Evolutionary conservation across 345 rosid species (phyloP).

Genomic region (Gossypium arboreum): DNA sequence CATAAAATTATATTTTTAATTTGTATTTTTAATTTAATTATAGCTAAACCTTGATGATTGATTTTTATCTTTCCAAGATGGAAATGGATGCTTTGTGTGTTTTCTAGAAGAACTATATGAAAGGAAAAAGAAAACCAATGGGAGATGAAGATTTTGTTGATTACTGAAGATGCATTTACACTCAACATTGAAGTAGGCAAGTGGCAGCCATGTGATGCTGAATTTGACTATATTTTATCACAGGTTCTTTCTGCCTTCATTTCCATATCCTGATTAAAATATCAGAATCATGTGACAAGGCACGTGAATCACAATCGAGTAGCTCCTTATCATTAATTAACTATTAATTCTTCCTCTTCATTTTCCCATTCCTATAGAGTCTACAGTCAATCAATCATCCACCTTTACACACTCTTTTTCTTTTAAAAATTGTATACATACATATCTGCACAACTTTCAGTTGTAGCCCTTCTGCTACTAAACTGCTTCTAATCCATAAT

Average conservation of each 20-base stretch:
- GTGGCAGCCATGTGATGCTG: constrained; percentile 9
- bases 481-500: too few relatives aligned
- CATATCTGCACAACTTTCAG: too few relatives aligned
- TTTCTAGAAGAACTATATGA: neutral
- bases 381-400: neutral
- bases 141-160: neutral
- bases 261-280: neutral
- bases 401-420: neutral
- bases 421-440: neutral
- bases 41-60: neutral
- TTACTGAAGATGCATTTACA: neutral
- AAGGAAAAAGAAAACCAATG: neutral
- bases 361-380: neutral
- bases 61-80: constrained; percentile 2
- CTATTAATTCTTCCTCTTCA: too few relatives aligned
- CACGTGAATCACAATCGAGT: constrained; percentile 10
- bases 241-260: neutral
- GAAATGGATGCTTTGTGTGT: neutral
- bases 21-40: neutral
- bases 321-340: neutral
- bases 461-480: too few relatives aligned
- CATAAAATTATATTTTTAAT: neutral
- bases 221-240: constrained; percentile 1
- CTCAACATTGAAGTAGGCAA: constrained; percentile 1
- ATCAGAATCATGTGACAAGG: neutral